Evolutionary conservation across 2,329 filamentous ascomycete genomes (phyloP).

Genomic region (Aspergillus fumigatus): DNA sequence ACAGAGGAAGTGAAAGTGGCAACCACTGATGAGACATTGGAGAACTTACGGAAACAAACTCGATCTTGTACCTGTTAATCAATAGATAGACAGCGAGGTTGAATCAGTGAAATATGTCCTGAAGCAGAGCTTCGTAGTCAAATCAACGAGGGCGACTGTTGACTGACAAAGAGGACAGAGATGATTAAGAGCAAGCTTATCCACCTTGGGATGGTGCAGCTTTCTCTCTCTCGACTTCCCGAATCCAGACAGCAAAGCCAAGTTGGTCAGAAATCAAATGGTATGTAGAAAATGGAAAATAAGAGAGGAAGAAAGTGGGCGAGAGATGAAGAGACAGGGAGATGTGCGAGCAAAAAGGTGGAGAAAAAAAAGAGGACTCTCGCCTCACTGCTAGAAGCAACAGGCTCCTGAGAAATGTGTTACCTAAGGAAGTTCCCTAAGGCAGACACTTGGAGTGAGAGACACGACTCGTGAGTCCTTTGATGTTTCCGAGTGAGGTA

Average conservation of each 20-base stretch:
- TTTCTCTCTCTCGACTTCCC: background rate
- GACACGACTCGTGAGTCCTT: background rate
- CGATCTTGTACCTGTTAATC: background rate
- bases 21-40: background rate
- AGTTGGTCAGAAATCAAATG: background rate
- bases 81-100: no score
- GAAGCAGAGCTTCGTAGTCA: no score
- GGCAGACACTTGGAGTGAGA: background rate
- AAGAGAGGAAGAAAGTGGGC: background rate
- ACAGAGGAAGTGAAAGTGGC: background rate
- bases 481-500: background rate
- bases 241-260: background rate
- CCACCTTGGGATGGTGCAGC: background rate
- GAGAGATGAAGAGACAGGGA: background rate
- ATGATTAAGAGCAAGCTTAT: background rate
- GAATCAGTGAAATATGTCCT: no score
- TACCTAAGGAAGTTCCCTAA: background rate
- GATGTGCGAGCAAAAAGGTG: background rate
- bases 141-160: no score
- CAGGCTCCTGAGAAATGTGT: background rate
- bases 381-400: background rate
- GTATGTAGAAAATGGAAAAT: background rate
- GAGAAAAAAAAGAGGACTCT: background rate
- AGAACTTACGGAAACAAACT: background rate
- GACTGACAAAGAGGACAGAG: background rate